These are phyloP conservation scores for Volvox africanus DNA, from an alignment of 139 green algal species.

Conservation along the genomic window DNA sequence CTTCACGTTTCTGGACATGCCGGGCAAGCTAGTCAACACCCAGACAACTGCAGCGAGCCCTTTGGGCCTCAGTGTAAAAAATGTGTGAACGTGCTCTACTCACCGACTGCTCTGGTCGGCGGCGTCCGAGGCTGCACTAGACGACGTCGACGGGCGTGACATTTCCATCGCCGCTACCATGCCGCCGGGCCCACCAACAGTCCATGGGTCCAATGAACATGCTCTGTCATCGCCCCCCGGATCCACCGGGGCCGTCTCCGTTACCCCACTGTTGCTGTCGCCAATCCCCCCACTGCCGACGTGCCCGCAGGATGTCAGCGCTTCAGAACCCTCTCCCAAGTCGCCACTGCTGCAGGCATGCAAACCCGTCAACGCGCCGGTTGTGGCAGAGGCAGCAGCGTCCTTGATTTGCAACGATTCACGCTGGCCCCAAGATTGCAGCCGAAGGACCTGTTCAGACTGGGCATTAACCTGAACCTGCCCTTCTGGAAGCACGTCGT, in stretches of 20 bases:
- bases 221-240: neutral
- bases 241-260: neutral
- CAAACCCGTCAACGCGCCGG: neutral
- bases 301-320: neutral
- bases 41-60: no score
- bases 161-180: conserved; percentile 41
- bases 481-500: neutral
- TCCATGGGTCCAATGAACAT: conserved; percentile 10
- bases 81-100: neutral
- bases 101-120: conserved; percentile 3
- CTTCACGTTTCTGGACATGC: no score
- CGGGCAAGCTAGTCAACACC: no score
- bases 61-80: no score
- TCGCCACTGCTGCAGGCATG: neutral
- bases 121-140: neutral
- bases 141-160: conserved; percentile 38
- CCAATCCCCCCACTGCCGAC: no score
- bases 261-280: no score
- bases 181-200: neutral
- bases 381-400: neutral
- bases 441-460: neutral
- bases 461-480: neutral
- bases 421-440: neutral
- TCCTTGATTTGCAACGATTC: neutral
- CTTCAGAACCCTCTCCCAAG: neutral